Conservation (phyloP, 2,329 filamentous ascomycete species). For the Sarocladium oryzae region DNA sequence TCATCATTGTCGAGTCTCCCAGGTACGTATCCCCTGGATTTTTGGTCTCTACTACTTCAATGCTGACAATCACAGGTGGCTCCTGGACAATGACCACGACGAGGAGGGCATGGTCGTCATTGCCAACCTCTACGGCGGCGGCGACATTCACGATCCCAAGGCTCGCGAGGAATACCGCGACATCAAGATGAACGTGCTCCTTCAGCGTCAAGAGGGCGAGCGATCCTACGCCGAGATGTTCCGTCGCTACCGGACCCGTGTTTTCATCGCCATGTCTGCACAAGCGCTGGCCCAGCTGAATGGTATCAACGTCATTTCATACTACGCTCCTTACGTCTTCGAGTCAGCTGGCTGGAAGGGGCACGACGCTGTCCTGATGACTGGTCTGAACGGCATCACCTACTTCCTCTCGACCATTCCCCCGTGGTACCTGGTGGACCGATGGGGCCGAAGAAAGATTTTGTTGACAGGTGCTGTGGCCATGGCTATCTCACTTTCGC, state of each 20-base stretch:
- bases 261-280: slow-evolving; percentile 98
- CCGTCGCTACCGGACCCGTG: slow-evolving; percentile 79
- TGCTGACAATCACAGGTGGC: slow-evolving; percentile 61
- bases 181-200: slow-evolving; percentile 95
- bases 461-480: slow-evolving; percentile 81
- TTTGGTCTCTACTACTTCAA: slow-evolving; percentile 11
- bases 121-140: slow-evolving; percentile 91
- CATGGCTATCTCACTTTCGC: slow-evolving; percentile 81
- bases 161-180: slow-evolving; percentile 95
- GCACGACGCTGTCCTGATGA: slow-evolving; percentile 90
- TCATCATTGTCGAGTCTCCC: slow-evolving; percentile 94
- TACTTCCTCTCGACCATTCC: slow-evolving; percentile 90
- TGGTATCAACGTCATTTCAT: slow-evolving; percentile 98
- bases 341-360: slow-evolving; percentile 95
- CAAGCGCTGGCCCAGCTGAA: slow-evolving; percentile 94
- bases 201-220: slow-evolving; percentile 92
- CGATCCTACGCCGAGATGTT: slow-evolving; percentile 93
- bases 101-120: slow-evolving; percentile 98
- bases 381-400: slow-evolving; percentile 84
- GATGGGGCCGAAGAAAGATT: slow-evolving; percentile 83
- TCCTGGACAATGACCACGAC: slow-evolving; percentile 94
- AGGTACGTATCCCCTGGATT: slow-evolving; percentile 59
- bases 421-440: slow-evolving; percentile 94
- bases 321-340: slow-evolving; percentile 95
- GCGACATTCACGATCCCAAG: slow-evolving; percentile 88